Base-by-base conservation (phyloP, 2,329 filamentous ascomycete genomes). In the Dissoconium aciculare region DNA sequence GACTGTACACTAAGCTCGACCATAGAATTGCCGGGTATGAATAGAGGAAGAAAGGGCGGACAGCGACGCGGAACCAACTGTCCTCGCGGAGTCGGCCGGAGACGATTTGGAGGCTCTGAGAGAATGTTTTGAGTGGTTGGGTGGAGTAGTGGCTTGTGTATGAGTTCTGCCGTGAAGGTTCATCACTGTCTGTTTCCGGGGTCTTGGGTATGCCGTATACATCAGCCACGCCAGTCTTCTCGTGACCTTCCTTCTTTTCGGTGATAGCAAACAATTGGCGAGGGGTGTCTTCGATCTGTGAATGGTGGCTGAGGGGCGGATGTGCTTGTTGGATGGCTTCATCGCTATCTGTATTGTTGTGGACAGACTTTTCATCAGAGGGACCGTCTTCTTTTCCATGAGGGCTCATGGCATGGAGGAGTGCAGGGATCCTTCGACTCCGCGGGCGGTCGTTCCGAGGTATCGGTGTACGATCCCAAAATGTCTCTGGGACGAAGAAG, bases 401-500 rank as follows among this genome's bases (percentile, higher is more conserved):
- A 11, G 27, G 9, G n/a, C 24, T 29, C 32, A 36, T 31, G 5
- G 39, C 38, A 9, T 39, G 35, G 13, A 40, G 13, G 19, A 21
- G 28, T 15, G 19, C 28, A 44, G 41, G 41, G 40, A 50, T 44
- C 57, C 58, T 8, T 29, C 31, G 30, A 40, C 51, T 31, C n/a
- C n/a, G n/a, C n/a, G n/a, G n/a, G n/a, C n/a, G n/a, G n/a, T n/a
- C n/a, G 38, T 57, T 57, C 27, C 58, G 52, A 17, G 66, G 60
- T 16, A 59, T 57, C 5, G 85, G 84, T 2, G 78, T 77, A 28
- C 87, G 67, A 53, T 94, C 84, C 87, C 87, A 95, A 43, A 93
- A 94, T 0, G 84, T 93, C 57, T 95, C 87, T 0, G 87, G 87
- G 0, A 93, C 81, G 45, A 93, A 92, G 36, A 94, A 64, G 52